Base-by-base conservation (phyloP, 768 basidiomycete genomes). In the Udeniomyces megalosporus region DNA sequence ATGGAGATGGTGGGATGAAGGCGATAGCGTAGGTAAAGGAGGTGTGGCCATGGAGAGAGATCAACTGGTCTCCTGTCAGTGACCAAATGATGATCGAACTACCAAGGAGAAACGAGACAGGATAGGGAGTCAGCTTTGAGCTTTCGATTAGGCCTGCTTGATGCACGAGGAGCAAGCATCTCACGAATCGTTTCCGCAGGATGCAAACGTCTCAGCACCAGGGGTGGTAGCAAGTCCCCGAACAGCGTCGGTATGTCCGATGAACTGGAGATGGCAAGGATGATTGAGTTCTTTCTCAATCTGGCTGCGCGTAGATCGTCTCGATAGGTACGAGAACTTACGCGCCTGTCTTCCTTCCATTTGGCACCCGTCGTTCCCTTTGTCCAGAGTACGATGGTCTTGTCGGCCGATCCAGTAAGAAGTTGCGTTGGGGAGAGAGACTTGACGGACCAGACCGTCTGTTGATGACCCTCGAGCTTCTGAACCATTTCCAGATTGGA, bases 31-130 rank as follows among this genome's bases (percentile, higher is more conserved):
- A 99, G 15, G 97, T 89, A 72, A 96, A 99, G 24, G 91, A 95
- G 1, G 91, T 93, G 72, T 97, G 95, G 1, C 91, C 95, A 4
- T 86, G 84, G n/a, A 97, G 74, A 0, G 83, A 81, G 70, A 85
- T 84, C 58, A 85, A 77, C 50, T 79, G 70, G 71, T 86, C 87
- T 61, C 88, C 86, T 58, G 81, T 84, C 46, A 89, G 78, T 14
- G 87, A 85, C 87, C 92, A 99, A 22, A 95, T 82, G 52, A 84
- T 86, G 66, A 99, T 86, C 74, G 91, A 85, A 67, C 93, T 95
- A n/a, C n/a, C 49, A 29, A 58, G 35, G 48, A 65, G 28, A 65
- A 60, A 44, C 14, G 29, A 53, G 56, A 58, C 29, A 62, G 48
- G 66, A 60, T 51, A 45, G 20, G 22, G 12, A 12, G 35, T 22